Conservation (phyloP, 75 land plant genomes). For the Chamaecyparis obtusa region DNA sequence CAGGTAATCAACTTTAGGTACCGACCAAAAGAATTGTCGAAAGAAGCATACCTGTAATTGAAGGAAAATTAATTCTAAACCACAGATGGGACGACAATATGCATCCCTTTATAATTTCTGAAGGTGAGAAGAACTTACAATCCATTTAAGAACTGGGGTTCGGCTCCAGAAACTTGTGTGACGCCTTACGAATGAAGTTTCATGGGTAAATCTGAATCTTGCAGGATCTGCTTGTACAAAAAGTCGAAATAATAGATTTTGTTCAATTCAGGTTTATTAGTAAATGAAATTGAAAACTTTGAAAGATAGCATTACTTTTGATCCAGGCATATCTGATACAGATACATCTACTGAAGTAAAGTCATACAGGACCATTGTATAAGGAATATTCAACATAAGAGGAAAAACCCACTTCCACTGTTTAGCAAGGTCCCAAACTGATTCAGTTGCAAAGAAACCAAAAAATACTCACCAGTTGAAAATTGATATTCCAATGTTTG, state of each 20-base stretch:
- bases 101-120: not conserved
- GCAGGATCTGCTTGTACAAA: constrained; percentile 19
- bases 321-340: not conserved
- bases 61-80: not conserved
- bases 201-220: constrained; percentile 30
- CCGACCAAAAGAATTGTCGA: constrained; percentile 58
- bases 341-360: not conserved
- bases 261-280: not conserved
- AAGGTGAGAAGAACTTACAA: constrained; percentile 18
- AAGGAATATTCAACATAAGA: not conserved
- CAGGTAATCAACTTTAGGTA: constrained; percentile 56
- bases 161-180: constrained; percentile 21
- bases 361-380: not conserved
- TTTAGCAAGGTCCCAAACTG: not conserved
- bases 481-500: constrained; percentile 28
- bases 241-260: not conserved
- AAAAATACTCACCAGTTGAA: constrained; percentile 25
- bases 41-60: constrained; percentile 56
- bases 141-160: constrained; percentile 25
- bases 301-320: not conserved
- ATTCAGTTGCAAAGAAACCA: not conserved
- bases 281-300: not conserved
- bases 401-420: not conserved
- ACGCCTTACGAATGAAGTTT: constrained; percentile 33
- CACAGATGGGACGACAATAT: not conserved